phyloP scores from a whole-genome alignment of 805 yeast species.

The Scheffersomyces amazonensis region DNA sequence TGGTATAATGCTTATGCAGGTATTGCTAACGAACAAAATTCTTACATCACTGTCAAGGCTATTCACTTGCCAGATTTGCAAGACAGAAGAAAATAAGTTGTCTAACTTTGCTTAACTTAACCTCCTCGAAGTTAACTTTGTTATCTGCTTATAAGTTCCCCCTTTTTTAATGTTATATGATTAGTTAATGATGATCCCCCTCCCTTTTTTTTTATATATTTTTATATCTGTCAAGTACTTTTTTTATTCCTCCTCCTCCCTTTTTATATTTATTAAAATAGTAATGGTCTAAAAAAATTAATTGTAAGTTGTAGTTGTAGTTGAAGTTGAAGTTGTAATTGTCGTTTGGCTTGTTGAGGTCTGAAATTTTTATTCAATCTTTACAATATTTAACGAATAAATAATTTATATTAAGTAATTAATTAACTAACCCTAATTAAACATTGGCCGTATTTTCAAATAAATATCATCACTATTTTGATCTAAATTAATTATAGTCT shows the following conservation, averaged over 20 bases:
- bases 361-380: no score
- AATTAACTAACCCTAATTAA: background rate
- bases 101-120: no score
- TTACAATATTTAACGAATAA: background rate
- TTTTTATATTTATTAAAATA: conserved; percentile 2
- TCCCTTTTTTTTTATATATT: background rate
- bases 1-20: conserved; percentile 49
- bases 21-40: conserved; percentile 57
- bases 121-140: no score
- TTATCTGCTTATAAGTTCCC: no score
- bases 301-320: background rate
- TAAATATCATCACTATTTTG: conserved; percentile 14
- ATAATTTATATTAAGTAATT: no score
- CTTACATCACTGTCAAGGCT: conserved; percentile 52
- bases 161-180: no score
- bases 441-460: conserved; percentile 9
- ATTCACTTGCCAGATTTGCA: conserved; percentile 38
- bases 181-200: conserved; percentile 1
- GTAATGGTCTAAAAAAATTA: conserved; percentile 4
- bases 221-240: conserved; percentile 1
- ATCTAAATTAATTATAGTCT: conserved; percentile 27
- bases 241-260: conserved; percentile 1
- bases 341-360: no score
- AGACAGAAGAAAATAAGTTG: conserved; percentile 6
- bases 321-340: no score